Base-by-base conservation (phyloP, 305 asterid genomes). In the Andrographis paniculata region DNA sequence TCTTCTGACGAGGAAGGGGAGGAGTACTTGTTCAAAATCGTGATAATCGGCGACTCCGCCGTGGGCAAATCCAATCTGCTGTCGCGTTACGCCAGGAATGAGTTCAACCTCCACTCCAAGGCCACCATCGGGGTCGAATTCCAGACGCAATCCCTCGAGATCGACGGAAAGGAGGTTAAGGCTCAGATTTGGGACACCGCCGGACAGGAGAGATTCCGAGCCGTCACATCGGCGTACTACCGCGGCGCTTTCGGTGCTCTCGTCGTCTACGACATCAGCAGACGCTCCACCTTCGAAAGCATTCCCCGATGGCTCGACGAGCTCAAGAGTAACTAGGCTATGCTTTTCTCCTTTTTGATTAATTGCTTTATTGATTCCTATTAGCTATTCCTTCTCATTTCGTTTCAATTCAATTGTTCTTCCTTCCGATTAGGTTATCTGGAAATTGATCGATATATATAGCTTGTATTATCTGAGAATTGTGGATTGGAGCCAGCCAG, bases 151-250 rank as follows among this genome's bases (percentile, higher is more conserved):
- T 63, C 79, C 12, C 74, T 79, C 27, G 81, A 74, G 41, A 76
- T 82, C 68, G 86, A 82, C 20, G 86, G 86, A 1, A 82, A 82
- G 35, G 94, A 82, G 62, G 79, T 82, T 5, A 82, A 82, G 73
- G 94, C 94, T 48, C 93, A 78, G 82, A 78, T 82, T 75, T 82
- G 93, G 93, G 93, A 82, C 53, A 82, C 93, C 56, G 93, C 93
- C 56, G 88, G 93, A 1, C 93, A 82, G 21, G 93, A 82, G 72
- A 75, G 88, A 1, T 82, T 82, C 67, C 76, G 94, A 42, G 94
- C 94, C 55, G 94, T 82, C 64, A 82, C 94, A 14, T 79, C 94
- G 57, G 94, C 94, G 54, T 82, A 82, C 54, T 82, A 79, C 61
- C 80, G 94, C 28, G 94, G 94, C 37, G 86, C 94, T 18, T 74